Evolutionary conservation across 768 basidiomycete genomes (phyloP), one percentile per base, ranked within the genome.

Genomic region (Pilatotrama ljubarskyi): DNA sequence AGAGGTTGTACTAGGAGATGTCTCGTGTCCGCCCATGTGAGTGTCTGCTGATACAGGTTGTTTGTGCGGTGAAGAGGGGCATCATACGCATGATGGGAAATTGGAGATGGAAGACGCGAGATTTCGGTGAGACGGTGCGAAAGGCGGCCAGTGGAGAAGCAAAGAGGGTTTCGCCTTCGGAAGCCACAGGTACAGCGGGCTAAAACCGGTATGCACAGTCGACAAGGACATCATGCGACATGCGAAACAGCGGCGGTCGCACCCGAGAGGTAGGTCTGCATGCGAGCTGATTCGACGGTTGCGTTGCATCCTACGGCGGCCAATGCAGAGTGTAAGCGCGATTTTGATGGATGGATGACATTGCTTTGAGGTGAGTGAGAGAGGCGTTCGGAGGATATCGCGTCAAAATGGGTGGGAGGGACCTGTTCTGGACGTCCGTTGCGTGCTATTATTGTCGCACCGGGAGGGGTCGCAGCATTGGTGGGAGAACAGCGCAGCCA

Each of bases 11-110:
- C 52, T 49, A 44, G 35, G 38, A 35, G 13, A n/a, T 11, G 32
- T 25, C 55, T 24, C 61, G 61, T 62, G 61, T 25, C 26, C 51
- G 43, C 6, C 25, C 61, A 63, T 63, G 56, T 58, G 61, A 50
- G 55, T 46, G 25, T 42, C 47, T 41, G 55, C 47, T 50, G 47
- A 57, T 38, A 22, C 24, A 37, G 11, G 32, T 37, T 48, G 2
- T 47, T 26, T 50, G 55, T 4, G 46, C 37, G n/a, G 36, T 11
- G 13, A 17, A 25, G 25, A 15, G 18, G 47, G 36, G 15, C 18
- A 50, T 55, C 49, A 61, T 46, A 24, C 24, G 29, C 42, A 42
- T 61, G 54, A 61, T 52, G 60, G 55, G 43, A 24, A 43, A 35
- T 32, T 46, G 61, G 50, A 22, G 50, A 53, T 57, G 61, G 40